Evolutionary conservation across 2,329 filamentous ascomycete species (phyloP), one percentile per base, ranked within the genome.

Genomic region (Cladophialophora exuberans): DNA sequence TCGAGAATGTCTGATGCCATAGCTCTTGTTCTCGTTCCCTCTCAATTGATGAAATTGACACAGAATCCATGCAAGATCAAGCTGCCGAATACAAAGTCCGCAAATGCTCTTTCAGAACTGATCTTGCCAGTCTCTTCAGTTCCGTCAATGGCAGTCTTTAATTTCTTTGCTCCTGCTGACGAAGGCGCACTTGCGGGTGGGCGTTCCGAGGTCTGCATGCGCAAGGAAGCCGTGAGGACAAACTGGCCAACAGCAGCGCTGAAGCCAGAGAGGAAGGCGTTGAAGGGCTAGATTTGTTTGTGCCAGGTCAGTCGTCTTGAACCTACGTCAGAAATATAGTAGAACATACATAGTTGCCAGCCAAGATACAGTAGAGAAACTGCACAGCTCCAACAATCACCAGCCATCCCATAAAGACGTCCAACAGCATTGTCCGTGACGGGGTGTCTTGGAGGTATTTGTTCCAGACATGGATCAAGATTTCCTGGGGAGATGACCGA

Each of bases 41-140:
- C 26, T 39, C 33, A 99, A 82, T 99, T 99, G 79, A 99, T 97
- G 75, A 99, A 99, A 82, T 99, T 99, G 72, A 97, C 86, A 76
- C 92, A 97, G 81, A 99, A 99, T 78, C 97, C 96, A 79, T 99
- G 94, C 72, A 97, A 77, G 71, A 97, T 90, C 72, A 99, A 73
- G 73, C 92, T 97, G 71, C 93, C 94, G 66, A 97, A 90, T 57
- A 99, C 82, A 70, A 88, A 99, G 76, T 99, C 94, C 69, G 94
- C 92, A 73, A 99, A 99, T 33, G 94, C 93, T 72, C 91, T 95
- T 67, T 62, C 62, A 70, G 73, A 73, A 70, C 67, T 77, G 73
- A 68, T 71, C 69, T 59, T 74, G 18, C 56, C 47, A 39, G 59
- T 58, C 22, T 64, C 62, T 17, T 49, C 25, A 62, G 35, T 44